Base-by-base conservation (phyloP, 2,329 filamentous ascomycete species). In the Sporothrix protearum region DNA sequence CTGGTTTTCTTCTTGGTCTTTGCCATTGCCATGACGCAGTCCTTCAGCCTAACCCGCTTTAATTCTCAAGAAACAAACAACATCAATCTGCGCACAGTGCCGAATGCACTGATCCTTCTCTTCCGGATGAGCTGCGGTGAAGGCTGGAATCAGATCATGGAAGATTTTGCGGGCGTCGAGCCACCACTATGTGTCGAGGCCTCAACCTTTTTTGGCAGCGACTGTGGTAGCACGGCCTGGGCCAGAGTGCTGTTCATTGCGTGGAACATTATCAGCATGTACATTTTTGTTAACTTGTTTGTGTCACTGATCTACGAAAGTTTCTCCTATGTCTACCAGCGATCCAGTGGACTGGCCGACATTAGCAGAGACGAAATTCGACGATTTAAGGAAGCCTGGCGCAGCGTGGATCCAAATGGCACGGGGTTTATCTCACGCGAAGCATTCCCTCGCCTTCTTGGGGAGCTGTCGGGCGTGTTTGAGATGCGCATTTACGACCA, bases 211-310 rank as follows among this genome's bases (percentile, higher is more conserved):
- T 95, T 94, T 77, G 83, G 92, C 55, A 96, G 93, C 77, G 96
- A 99, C 81, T 99, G 96, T 78, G 96, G 96, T 72, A 97, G 95
- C 81, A 87, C 89, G 68, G 87, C 89, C 51, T 99, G 96, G 94
- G 94, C 96, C 8, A 87, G 94, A 68, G 88, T 90, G 45, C 85
- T 99, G 10, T 99, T 99, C 83, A 94, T 98, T 72, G 89, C 91
- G 4, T 99, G 96, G 96, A 99, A 99, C 83, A 95, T 99, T 77
- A 87, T 99, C 81, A 98, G 95, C 91, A 99, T 99, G 96, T 99
- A 99, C 82, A 97, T 99, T 77, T 99, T 99, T 78, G 95, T 98
- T 78, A 97, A 95, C 78, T 83, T 99, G 78, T 99, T 99, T 80
- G 95, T 99, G 72, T 99, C 96, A 66, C 89, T 99, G 79, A 99